Base-by-base conservation (phyloP, 78 protist genomes). In the Speleostelium caveatum region DNA sequence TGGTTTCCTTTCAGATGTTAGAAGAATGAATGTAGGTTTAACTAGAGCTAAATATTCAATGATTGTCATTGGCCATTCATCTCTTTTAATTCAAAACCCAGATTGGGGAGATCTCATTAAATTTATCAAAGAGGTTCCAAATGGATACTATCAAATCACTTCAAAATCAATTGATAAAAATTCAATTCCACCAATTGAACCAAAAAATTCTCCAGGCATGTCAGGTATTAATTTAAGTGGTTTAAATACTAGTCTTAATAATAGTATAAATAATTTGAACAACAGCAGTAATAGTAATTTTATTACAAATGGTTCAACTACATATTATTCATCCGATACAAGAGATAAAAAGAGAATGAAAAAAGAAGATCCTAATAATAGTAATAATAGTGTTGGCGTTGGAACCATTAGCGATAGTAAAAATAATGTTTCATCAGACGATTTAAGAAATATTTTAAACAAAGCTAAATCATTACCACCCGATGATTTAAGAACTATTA, bases 1-100 rank as follows among this genome's bases (percentile, higher is more conserved):
- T 38, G 98, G 98, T 36, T 97, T 97, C 71, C 58, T 97, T 33
- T 45, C 75, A 2, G 99, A 97, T 71, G 62, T 73, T 10, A 83
- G 97, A 12, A 88, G 99, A n/a, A 74, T 97, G 96, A 97, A 97
- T 74, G 99, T 97, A 24, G 96, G 95, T 67, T 62, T 97, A 26
- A 97, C 98, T 14, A 86, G 99, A 21, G 97, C 98, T 10, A 24
- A 61, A 41, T 49, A 39, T 5, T 56, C 93, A 22, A 22, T 96
- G 45, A 71, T 63, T 42, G 59, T 96, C 58, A 76, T 96, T n/a
- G 97, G 98, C 24, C 26, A 83, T 69, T 69, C 91, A 12, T 26
- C 28, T 38, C 59, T 83, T 2, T 51, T 83, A 24, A 38, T 41
- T 17, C 14, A 38, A 2, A 83, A 83, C 36, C 41, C 68, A 7